phyloP scores from a whole-genome alignment of 345 rosid species.

The Pistacia integerrima region DNA sequence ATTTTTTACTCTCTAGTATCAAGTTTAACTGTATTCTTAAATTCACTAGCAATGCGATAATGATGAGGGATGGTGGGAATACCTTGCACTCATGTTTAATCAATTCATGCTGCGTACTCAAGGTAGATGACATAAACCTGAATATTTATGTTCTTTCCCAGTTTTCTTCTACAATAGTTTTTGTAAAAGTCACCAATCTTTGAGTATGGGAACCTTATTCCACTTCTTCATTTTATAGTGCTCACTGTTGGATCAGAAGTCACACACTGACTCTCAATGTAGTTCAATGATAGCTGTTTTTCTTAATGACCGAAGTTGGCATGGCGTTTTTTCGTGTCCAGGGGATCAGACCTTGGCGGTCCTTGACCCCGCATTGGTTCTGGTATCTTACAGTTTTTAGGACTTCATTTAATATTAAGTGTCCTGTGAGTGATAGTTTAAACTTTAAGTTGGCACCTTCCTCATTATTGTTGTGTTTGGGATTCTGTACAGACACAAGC shows the following conservation, averaged over 20 bases:
- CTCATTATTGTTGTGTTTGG: slow-evolving; percentile 21
- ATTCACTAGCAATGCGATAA: slow-evolving; percentile 96
- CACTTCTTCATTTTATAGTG: slow-evolving; percentile 27
- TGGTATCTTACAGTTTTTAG: slow-evolving; percentile 20
- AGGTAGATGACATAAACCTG: slow-evolving; percentile 92
- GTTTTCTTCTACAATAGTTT: slow-evolving; percentile 42
- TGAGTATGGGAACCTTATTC: slow-evolving; percentile 28
- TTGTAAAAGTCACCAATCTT: slow-evolving; percentile 30
- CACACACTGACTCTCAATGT: slow-evolving; percentile 7
- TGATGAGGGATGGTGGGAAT: slow-evolving; percentile 96
- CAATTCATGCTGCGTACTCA: slow-evolving; percentile 86
- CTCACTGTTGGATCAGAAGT: slow-evolving; percentile 10
- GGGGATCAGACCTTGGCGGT: slow-evolving; percentile 9
- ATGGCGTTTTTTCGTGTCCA: slow-evolving; percentile 22
- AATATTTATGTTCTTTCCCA: slow-evolving; percentile 43
- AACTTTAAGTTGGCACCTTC: slow-evolving; percentile 14
- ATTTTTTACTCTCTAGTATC: slow-evolving; percentile 61
- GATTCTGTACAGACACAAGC: slow-evolving; percentile 19
- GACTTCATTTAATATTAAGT: slow-evolving; percentile 16
- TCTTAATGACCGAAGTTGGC: slow-evolving; percentile 18
- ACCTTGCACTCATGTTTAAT: slow-evolving; percentile 94
- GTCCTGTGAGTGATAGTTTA: slow-evolving; percentile 24
- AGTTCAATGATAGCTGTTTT: slow-evolving; percentile 15
- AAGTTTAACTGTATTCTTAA: slow-evolving; percentile 91
- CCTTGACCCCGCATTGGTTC: slow-evolving; percentile 14